A percentile compares a stretch with the other conserved stretches of the same genome.
These are phyloP conservation scores for button mushroom (Agaricus bisporus) DNA, from an alignment of 768 basidiomycete genomes.

Conservation along the genomic window DNA sequence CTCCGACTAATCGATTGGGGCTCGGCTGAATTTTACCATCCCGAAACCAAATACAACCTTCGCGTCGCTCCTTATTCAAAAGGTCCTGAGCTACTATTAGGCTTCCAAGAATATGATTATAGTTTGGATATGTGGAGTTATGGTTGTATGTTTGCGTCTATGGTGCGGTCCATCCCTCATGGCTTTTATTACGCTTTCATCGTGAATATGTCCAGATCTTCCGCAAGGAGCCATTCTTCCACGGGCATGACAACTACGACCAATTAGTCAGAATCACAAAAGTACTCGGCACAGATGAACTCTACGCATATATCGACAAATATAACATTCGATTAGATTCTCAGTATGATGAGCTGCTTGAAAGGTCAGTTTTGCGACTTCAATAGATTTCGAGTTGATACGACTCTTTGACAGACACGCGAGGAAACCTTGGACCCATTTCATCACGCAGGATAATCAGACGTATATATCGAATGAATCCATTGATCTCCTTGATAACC, in stretches of 20 bases:
- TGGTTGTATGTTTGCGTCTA: constrained; percentile 98
- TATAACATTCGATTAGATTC: constrained; percentile 94
- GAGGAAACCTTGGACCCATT: constrained; percentile 91
- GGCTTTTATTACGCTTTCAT: constrained; percentile 6
- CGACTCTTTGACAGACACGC: constrained; percentile 54
- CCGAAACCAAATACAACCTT: constrained; percentile 96
- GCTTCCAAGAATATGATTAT: constrained; percentile 98
- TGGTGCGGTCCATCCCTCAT: constrained; percentile 49
- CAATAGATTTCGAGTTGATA: not conserved
- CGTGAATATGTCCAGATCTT: constrained; percentile 63
- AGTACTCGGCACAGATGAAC: constrained; percentile 93
- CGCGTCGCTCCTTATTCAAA: constrained; percentile 98
- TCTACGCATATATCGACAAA: constrained; percentile 89
- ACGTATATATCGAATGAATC: constrained; percentile 96
- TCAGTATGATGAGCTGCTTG: constrained; percentile 93
- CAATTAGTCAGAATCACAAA: constrained; percentile 98
- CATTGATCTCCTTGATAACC: constrained; percentile 92
- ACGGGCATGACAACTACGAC: constrained; percentile 98
- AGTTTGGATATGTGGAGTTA: constrained; percentile 98
- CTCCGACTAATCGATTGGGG: constrained; percentile 98
- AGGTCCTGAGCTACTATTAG: constrained; percentile 92
- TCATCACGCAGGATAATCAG: constrained; percentile 94
- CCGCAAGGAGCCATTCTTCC: constrained; percentile 99
- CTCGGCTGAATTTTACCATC: constrained; percentile 96
- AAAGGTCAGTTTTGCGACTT: constrained; percentile 45